Base-by-base conservation (phyloP, 768 basidiomycete species). In the Pseudohyphozyma bogoriensis region DNA sequence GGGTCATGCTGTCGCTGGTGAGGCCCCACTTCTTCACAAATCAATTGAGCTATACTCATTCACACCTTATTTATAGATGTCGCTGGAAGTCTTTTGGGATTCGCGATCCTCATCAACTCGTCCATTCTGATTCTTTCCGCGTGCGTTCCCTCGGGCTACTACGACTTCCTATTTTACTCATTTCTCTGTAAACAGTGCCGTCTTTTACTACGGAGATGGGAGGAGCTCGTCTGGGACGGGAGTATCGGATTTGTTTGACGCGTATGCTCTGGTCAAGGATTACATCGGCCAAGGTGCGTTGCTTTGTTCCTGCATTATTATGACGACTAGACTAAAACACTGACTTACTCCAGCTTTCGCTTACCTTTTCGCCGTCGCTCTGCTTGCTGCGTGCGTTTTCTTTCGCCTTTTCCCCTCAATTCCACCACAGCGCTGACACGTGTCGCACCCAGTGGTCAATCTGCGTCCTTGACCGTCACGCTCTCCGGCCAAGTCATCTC, bases 91-190 rank as follows among this genome's bases (percentile, higher is more conserved):
- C 74, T 96, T 42, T 77, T 93, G 33, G 85, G 87, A 0, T 83
- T 93, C 69, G 91, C 92, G 0, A 82, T 93, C 22, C 75, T 88
- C 31, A 90, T 93, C 72, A 96, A 96, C 73, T 81, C 88, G 10
- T 71, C 62, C 3, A 67, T 59, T 49, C n/a, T 39, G 42, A 35
- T 61, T 55, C 61, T 63, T 39, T 53, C 22, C 45, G 45, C 50
- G n/a, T n/a, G n/a, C n/a, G n/a, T n/a, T n/a, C n/a, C n/a, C n/a
- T n/a, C n/a, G n/a, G n/a, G n/a, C n/a, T n/a, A n/a, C n/a, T n/a
- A n/a, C n/a, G n/a, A n/a, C n/a, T n/a, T n/a, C n/a, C n/a, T n/a
- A n/a, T n/a, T n/a, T n/a, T n/a, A n/a, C n/a, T n/a, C n/a, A n/a
- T n/a, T 60, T 55, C 60, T 62, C 42, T 52, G 20, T 49, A 40